Percentiles rank a stretch among this genome's conserved stretches.
These are phyloP conservation scores for Hyaloscypha bicolor DNA, from an alignment of 495 filamentous ascomycete species.

Conservation along the genomic window DNA sequence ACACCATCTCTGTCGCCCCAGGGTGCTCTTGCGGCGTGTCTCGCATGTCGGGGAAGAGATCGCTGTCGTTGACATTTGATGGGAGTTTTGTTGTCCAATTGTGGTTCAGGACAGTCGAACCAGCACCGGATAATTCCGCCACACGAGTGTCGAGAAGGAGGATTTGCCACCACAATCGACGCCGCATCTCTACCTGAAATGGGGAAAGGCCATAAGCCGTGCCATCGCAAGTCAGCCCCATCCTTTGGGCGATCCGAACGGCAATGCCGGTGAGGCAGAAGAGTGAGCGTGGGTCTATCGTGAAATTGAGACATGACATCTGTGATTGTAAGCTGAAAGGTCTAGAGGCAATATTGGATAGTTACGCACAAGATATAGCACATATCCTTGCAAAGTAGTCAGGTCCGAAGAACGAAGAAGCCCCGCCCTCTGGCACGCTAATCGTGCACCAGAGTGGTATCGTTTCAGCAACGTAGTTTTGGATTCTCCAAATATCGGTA, in stretches of 20 bases:
- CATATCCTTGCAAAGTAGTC: constrained; percentile 60
- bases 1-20: constrained; percentile 60
- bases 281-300: constrained; percentile 43
- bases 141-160: constrained; percentile 54
- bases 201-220: constrained; percentile 50
- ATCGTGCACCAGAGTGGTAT: constrained; percentile 46
- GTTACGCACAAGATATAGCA: constrained; percentile 51
- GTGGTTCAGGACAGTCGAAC: constrained; percentile 78
- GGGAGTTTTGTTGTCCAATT: constrained; percentile 49
- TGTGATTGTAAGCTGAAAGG: constrained; percentile 6
- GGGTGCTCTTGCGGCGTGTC: constrained; percentile 42
- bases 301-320: constrained; percentile 27
- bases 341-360: neutral
- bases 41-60: constrained; percentile 44
- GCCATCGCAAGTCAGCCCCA: constrained; percentile 54
- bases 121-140: constrained; percentile 67
- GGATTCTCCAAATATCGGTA: constrained; percentile 43
- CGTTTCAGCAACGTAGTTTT: constrained; percentile 42
- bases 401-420: constrained; percentile 53
- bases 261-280: constrained; percentile 47
- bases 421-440: constrained; percentile 49
- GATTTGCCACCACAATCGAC: constrained; percentile 66
- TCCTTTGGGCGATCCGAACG: constrained; percentile 46
- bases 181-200: constrained; percentile 63
- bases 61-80: constrained; percentile 45